Evolutionary conservation across 2,329 filamentous ascomycete genomes (phyloP).

Genomic region (Cercospora canescens): DNA sequence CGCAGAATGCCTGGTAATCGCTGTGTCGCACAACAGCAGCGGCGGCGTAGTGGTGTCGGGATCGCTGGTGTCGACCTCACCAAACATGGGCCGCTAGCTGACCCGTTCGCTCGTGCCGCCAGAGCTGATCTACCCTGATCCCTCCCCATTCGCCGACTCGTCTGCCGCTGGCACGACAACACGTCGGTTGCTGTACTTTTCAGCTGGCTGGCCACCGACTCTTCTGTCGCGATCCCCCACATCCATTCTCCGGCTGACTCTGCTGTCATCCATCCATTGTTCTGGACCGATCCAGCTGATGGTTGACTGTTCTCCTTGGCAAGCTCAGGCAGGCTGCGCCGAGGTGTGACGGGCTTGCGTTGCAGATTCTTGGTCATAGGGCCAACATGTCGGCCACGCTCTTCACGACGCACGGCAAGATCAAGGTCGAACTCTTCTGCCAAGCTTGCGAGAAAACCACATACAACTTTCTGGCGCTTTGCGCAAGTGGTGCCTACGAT

Average conservation of each 20-base stretch:
- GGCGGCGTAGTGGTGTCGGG: not conserved
- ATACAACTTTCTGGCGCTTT: conserved; percentile 85
- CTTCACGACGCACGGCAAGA: conserved; percentile 83
- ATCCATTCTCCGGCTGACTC: conserved; percentile 15
- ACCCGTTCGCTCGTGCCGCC: conserved; percentile 2
- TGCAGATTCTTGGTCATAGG: not conserved
- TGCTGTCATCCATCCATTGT: not conserved
- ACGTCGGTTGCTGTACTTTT: not conserved
- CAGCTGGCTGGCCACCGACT: conserved; percentile 7
- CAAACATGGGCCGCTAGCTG: conserved; percentile 1
- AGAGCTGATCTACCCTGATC: conserved; percentile 2
- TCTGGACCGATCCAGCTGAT: not conserved
- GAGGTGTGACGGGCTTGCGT: conserved; percentile 6
- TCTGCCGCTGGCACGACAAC: conserved; percentile 11
- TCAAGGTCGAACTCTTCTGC: conserved; percentile 97
- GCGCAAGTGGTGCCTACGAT: conserved; percentile 76
- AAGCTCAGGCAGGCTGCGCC: conserved; percentile 4
- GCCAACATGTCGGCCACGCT: conserved; percentile 57
- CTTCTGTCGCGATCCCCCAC: conserved; percentile 12
- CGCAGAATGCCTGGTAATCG: not conserved
- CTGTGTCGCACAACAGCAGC: conserved; percentile 7
- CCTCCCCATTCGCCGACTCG: not conserved
- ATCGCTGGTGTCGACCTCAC: conserved; percentile 2
- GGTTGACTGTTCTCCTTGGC: not conserved
- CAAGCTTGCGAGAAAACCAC: conserved; percentile 91